Conservation (phyloP, 352 stramenopile genomes). For the Phytophthora sp. region DNA sequence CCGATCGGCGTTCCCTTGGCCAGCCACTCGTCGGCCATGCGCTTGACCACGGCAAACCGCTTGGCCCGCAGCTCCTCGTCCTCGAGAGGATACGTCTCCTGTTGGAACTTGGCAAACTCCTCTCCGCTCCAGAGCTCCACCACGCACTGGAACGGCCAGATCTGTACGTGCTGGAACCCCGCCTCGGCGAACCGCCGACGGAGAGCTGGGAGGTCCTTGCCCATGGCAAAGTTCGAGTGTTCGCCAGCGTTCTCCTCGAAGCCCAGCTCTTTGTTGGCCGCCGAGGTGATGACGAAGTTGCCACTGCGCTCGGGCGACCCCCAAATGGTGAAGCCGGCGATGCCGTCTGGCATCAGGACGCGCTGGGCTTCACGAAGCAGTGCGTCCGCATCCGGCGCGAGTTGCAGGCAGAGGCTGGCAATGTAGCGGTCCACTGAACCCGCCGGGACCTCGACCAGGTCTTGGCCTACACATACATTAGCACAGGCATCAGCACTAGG, state of each 20-base stretch:
- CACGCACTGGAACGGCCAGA: constrained; percentile 52
- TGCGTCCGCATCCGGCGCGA: constrained; percentile 49
- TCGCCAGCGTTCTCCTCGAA: constrained; percentile 21
- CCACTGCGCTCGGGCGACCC: constrained; percentile 39
- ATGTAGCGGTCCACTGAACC: constrained; percentile 53
- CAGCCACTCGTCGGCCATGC: constrained; percentile 44
- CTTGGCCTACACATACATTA: constrained; percentile 37
- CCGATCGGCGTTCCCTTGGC: constrained; percentile 50
- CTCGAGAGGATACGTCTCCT: constrained; percentile 29
- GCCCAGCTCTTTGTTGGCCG: constrained; percentile 32
- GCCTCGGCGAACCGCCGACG: constrained; percentile 24
- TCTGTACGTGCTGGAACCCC: constrained; percentile 36
- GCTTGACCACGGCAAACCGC: constrained; percentile 26
- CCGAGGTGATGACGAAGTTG: constrained; percentile 30
- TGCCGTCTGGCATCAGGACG: constrained; percentile 33
- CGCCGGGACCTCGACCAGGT: constrained; percentile 26
- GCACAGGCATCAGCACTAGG: not conserved
- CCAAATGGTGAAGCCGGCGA: constrained; percentile 65
- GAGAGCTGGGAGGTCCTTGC: constrained; percentile 38
- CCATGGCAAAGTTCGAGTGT: constrained; percentile 46
- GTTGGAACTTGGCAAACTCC: constrained; percentile 41
- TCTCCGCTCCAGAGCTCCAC: constrained; percentile 49
- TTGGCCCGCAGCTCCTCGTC: constrained; percentile 24
- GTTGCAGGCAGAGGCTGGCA: constrained; percentile 49
- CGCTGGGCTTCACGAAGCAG: constrained; percentile 48